A percentile compares a stretch with the other conserved stretches of the same genome.
Conservation (phyloP, 108 stramenopile genomes). For the Nitzschia putrida region DNA sequence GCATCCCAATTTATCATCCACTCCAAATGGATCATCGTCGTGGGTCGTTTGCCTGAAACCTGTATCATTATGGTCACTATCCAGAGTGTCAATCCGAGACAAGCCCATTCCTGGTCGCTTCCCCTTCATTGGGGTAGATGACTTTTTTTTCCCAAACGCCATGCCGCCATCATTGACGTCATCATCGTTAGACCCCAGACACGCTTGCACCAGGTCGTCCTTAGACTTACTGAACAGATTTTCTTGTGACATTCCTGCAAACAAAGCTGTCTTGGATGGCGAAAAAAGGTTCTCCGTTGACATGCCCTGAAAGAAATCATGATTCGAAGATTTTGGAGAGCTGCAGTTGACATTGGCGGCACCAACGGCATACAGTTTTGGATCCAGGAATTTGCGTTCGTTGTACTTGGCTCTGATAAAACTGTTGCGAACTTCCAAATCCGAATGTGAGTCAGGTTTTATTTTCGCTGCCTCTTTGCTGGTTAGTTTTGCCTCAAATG, state of each 20-base stretch:
- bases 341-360: background rate
- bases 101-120: no score
- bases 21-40: no score
- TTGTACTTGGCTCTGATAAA: constrained; percentile 71
- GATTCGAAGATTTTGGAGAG: background rate
- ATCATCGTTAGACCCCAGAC: no score
- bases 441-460: constrained; percentile 49
- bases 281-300: constrained; percentile 5
- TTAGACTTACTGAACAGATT: no score
- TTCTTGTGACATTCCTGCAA: background rate
- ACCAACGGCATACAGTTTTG: background rate
- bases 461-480: background rate
- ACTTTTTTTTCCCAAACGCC: no score
- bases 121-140: no score
- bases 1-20: no score
- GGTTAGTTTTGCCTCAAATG: constrained; percentile 59
- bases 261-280: constrained; percentile 2
- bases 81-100: no score
- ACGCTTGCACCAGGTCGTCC: no score
- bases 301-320: background rate
- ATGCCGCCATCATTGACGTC: no score
- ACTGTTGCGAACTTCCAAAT: constrained; percentile 54
- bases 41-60: no score
- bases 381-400: constrained; percentile 48
- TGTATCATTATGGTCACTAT: no score